Evolutionary conservation across 2,329 filamentous ascomycete genomes (phyloP).

Genomic region (Chrysoporthe austroafricana): DNA sequence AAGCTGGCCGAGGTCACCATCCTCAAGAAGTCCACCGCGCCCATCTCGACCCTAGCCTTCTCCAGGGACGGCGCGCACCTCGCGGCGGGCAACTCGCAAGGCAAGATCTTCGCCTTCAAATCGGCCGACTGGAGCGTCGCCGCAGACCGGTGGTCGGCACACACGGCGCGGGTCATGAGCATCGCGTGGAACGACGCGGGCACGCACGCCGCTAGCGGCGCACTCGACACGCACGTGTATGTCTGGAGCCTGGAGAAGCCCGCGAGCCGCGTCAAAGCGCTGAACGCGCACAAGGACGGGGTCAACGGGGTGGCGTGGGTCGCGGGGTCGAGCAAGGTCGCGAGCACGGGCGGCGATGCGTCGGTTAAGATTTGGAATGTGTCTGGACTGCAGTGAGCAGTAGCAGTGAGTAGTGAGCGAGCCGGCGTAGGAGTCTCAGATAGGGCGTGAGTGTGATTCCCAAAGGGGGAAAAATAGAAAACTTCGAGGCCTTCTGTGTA

Average conservation of each 20-base stretch:
- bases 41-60: constrained; percentile 82
- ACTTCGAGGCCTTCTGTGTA: background rate
- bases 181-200: constrained; percentile 78
- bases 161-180: constrained; percentile 60
- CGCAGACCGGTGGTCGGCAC: constrained; percentile 72
- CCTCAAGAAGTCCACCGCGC: constrained; percentile 70
- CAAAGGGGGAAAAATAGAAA: background rate
- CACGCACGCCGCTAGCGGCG: constrained; percentile 80
- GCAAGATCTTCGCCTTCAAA: constrained; percentile 85
- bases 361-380: constrained; percentile 88
- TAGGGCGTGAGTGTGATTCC: background rate
- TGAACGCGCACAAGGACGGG: constrained; percentile 94
- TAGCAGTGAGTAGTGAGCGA: background rate
- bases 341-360: constrained; percentile 84
- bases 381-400: constrained; percentile 52
- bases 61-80: constrained; percentile 76
- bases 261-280: constrained; percentile 79
- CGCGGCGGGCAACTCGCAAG: constrained; percentile 80
- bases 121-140: constrained; percentile 68
- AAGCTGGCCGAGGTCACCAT: constrained; percentile 58
- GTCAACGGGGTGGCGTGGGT: constrained; percentile 86
- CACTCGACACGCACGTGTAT: constrained; percentile 88
- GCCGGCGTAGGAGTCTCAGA: background rate
- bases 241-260: constrained; percentile 88
- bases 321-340: constrained; percentile 65